Percentiles rank a stretch among this genome's conserved stretches.
phyloP scores from a whole-genome alignment of 208 protist species.

The Trypanosoma boissoni region DNA sequence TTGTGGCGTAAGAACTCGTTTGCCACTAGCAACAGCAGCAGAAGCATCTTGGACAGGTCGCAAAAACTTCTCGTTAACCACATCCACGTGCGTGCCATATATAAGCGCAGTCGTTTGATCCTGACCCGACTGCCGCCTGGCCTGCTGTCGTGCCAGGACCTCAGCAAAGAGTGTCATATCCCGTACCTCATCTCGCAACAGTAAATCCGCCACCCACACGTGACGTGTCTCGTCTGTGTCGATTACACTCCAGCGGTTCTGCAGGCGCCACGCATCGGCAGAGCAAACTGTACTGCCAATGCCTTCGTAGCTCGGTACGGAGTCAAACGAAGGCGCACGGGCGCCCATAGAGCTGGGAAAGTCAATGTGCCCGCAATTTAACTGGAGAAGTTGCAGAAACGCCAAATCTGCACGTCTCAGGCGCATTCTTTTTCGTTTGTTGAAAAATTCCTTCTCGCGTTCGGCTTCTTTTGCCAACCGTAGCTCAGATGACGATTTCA shows the following conservation, averaged over 20 bases:
- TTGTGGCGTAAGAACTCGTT: neutral
- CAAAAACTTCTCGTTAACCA: constrained; percentile 9
- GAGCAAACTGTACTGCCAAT: neutral
- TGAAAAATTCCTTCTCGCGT: too few relatives aligned
- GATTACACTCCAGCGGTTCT: constrained; percentile 13
- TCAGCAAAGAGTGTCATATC: constrained; percentile 15
- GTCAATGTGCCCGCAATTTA: constrained; percentile 10
- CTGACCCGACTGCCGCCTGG: neutral
- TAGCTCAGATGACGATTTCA: too few relatives aligned
- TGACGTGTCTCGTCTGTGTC: constrained; percentile 1
- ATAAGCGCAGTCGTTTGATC: neutral
- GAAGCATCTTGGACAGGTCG: neutral
- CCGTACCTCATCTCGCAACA: constrained; percentile 10
- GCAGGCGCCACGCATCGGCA: constrained; percentile 6
- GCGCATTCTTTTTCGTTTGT: neutral
- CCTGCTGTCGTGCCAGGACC: neutral
- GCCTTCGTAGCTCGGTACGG: neutral
- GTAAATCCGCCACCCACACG: constrained; percentile 3
- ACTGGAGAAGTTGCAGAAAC: constrained; percentile 13
- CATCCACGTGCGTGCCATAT: neutral
- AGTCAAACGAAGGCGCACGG: neutral
- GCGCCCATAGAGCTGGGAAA: constrained; percentile 21
- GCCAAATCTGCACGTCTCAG: constrained; percentile 8
- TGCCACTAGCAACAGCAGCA: neutral
- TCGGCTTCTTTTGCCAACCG: too few relatives aligned